Percentiles rank a stretch among this genome's conserved stretches.
phyloP scores from a whole-genome alignment of 352 stramenopile genomes.

The Plasmopara viticola region DNA sequence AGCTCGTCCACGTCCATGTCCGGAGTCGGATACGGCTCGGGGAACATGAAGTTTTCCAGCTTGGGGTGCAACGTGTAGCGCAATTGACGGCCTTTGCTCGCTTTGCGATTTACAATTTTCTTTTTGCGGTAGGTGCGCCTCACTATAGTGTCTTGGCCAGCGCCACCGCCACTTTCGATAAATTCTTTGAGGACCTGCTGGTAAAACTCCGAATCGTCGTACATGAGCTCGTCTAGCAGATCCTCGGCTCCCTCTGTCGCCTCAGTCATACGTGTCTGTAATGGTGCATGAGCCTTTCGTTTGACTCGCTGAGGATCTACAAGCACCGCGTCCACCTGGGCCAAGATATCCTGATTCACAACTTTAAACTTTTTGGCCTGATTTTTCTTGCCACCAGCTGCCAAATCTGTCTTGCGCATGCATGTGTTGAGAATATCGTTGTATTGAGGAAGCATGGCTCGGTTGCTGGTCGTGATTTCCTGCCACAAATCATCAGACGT shows the following conservation, averaged over 20 bases:
- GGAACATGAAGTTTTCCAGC: slow-evolving; percentile 89
- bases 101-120: slow-evolving; percentile 85
- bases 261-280: slow-evolving; percentile 31
- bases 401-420: slow-evolving; percentile 65
- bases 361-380: slow-evolving; percentile 85
- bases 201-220: slow-evolving; percentile 86
- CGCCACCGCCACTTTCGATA: slow-evolving; percentile 67
- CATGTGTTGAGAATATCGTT: slow-evolving; percentile 79
- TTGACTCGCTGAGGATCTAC: slow-evolving; percentile 77
- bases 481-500: slow-evolving; percentile 52
- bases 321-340: slow-evolving; percentile 80
- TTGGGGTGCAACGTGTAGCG: slow-evolving; percentile 84
- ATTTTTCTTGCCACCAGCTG: slow-evolving; percentile 38
- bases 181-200: slow-evolving; percentile 87
- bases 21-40: slow-evolving; percentile 64
- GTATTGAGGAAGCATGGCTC: slow-evolving; percentile 60
- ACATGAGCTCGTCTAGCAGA: slow-evolving; percentile 74
- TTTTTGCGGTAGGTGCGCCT: slow-evolving; percentile 74
- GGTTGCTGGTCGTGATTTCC: slow-evolving; percentile 35
- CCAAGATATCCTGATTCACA: slow-evolving; percentile 82
- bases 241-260: slow-evolving; percentile 35
- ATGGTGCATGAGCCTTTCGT: slow-evolving; percentile 69
- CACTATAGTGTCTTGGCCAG: slow-evolving; percentile 41
- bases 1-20: slow-evolving; percentile 83
- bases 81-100: slow-evolving; percentile 77